Evolutionary conservation across 306 rosid genomes (phyloP), one percentile per base, ranked within the genome.

Genomic region (Casuarina glauca): DNA sequence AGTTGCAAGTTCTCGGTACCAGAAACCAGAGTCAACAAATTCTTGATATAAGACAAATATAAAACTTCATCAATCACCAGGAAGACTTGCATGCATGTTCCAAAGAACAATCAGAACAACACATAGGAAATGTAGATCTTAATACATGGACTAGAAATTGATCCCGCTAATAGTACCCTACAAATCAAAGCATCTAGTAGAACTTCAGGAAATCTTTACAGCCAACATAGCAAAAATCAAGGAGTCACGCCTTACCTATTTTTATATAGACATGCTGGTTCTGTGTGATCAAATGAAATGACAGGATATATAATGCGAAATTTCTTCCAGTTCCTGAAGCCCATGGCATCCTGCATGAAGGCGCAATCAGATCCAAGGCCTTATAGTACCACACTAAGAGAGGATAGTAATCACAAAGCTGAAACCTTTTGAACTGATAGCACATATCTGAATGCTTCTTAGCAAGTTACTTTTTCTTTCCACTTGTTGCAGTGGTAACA

Each of bases 231-330:
- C 64, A 58, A 19, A 58, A 20, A 19, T 58, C 64, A 58, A 3
- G 16, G 20, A 58, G 26, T 58, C 35, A 35, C 64, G 4, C 26
- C 35, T 8, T 58, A 51, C n/a, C 64, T 58, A 19, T 10, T 58
- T 58, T 20, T 58, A 26, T 9, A 58, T 35, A 58, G 26, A 58
- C 41, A 58, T 20, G 26, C 32, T 3, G 64, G 9, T 26, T 32
- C 9, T 35, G 9, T 58, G 20, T 58, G 64, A 58, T 58, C 64
- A 58, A 58, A 58, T 58, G 64, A 39, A 58, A 58, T 58, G 64
- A 4, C 11, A 3, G 10, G 38, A 2, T 57, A 8, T 36, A 55
- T 46, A 55, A 57, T 57, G 38, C 6, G 35, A 39, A 4, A 11
- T 19, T 39, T 26, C 39, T 51, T 39, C 16, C 36, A 20, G 8